Percentiles rank a stretch among this genome's conserved stretches.
Evolutionary conservation across 1,139 yeast species (phyloP).

Genomic region (Pichia inconspicua): DNA sequence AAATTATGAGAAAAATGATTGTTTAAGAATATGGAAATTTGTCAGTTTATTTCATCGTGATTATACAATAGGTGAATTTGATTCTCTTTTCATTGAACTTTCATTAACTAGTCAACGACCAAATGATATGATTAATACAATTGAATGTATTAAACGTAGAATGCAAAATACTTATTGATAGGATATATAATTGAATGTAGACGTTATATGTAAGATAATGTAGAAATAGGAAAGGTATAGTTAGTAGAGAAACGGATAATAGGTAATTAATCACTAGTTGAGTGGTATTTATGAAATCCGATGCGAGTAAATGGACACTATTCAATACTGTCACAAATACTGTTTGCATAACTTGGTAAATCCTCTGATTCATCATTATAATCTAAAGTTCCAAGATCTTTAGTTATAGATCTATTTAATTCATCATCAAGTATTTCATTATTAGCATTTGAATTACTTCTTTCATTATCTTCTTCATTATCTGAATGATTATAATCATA

Average conservation of each 20-base stretch:
- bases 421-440: background rate
- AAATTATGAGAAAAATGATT: background rate
- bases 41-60: background rate
- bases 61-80: background rate
- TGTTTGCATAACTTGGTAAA: constrained; percentile 22
- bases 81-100: background rate
- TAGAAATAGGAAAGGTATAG: background rate
- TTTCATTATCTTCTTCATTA: constrained; percentile 7
- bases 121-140: background rate
- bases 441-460: background rate
- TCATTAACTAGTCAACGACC: background rate
- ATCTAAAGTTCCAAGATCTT: constrained; percentile 14
- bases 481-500: constrained; percentile 27
- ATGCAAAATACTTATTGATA: background rate
- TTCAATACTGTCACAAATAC: constrained; percentile 20
- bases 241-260: too few relatives aligned
- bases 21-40: background rate
- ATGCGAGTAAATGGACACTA: background rate
- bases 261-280: background rate
- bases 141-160: background rate
- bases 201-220: background rate
- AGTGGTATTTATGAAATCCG: background rate
- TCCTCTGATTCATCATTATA: constrained; percentile 23
- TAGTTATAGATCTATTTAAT: background rate
- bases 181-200: background rate